Base-by-base conservation (phyloP, 129 eudicot species). In the Centrapalus pauciflorus region DNA sequence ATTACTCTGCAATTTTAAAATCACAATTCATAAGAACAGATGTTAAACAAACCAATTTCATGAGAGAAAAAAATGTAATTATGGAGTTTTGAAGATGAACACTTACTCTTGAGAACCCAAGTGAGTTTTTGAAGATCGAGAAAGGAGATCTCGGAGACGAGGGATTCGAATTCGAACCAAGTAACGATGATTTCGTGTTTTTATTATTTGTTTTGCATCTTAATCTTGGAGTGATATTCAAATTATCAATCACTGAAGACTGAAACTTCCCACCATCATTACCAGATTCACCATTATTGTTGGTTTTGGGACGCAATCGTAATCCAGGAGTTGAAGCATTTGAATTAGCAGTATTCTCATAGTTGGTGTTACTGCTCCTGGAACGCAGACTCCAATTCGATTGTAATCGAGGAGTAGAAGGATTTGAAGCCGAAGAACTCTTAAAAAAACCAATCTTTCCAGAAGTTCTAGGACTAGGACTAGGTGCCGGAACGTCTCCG, bases 101-200 rank as follows among this genome's bases (percentile, higher is more conserved):
- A n/a, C 90, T 79, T 81, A 93, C 96, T 72, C 79, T 84, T 61
- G 95, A 75, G 35, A 82, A 79, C 19, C 96, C 95, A 27, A 93
- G 80, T 0, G 88, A 77, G 81, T 58, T 82, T 78, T 80, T 89
- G 76, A 93, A 77, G 72, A 93, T 80, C 20, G 96, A 82, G 72
- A 93, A 93, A 23, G 99, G 96, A 67, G 99, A 93, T 82, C 98
- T 90, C 0, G 98, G 98, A 56, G 95, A 86, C 4, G 97, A 80
- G 23, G 96, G 88, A 52, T 85, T 83, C 2, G 85, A 80, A 52
- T 85, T 83, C 2, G 85, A 80, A 16, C 73, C 70, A 1, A 61
- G 38, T 7, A 55, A 45, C 4, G 73, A 56, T 1, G 75, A 45
- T 56, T 66, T 81, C 0, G 76, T 77, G 58, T 73, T 75, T 48